Evolutionary conservation across 2,329 filamentous ascomycete genomes (phyloP).

Genomic region (Bimuria novae-zelandiae): DNA sequence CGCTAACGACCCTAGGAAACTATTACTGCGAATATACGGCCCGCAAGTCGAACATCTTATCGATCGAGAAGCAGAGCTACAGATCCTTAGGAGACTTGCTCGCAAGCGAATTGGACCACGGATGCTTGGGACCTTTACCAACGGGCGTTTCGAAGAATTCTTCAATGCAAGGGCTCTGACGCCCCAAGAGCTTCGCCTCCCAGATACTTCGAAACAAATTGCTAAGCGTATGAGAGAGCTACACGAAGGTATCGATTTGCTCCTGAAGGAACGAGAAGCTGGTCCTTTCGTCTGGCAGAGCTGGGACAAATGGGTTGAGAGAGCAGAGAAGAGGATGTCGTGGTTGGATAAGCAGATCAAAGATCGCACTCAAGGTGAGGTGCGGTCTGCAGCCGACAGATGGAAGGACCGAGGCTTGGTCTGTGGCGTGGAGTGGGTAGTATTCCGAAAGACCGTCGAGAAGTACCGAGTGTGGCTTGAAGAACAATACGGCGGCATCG

Average conservation of each 20-base stretch:
- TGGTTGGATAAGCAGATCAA: constrained; percentile 67
- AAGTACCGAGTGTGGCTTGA: constrained; percentile 79
- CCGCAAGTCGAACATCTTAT: constrained; percentile 96
- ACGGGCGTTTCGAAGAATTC: constrained; percentile 95
- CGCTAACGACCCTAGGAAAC: constrained; percentile 59
- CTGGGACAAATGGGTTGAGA: constrained; percentile 88
- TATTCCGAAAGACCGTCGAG: constrained; percentile 74
- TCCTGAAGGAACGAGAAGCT: constrained; percentile 74
- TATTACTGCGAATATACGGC: constrained; percentile 90
- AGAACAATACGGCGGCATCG: constrained; percentile 68
- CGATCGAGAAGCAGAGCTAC: constrained; percentile 86
- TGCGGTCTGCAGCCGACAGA: constrained; percentile 49
- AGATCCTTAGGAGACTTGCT: constrained; percentile 81
- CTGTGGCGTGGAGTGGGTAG: constrained; percentile 80
- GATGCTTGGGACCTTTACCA: constrained; percentile 87
- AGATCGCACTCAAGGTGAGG: constrained; percentile 29
- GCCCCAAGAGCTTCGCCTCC: constrained; percentile 73
- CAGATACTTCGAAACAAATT: constrained; percentile 87
- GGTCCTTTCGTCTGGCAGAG: constrained; percentile 88
- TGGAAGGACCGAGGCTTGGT: constrained; percentile 77
- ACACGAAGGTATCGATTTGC: constrained; percentile 88
- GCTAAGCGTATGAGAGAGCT: constrained; percentile 97
- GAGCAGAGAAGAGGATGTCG: constrained; percentile 64
- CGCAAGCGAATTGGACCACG: constrained; percentile 92
- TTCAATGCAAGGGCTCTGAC: constrained; percentile 84